These are phyloP conservation scores for Boletus pseudopeckii DNA, from an alignment of 768 basidiomycete species.

Conservation along the genomic window DNA sequence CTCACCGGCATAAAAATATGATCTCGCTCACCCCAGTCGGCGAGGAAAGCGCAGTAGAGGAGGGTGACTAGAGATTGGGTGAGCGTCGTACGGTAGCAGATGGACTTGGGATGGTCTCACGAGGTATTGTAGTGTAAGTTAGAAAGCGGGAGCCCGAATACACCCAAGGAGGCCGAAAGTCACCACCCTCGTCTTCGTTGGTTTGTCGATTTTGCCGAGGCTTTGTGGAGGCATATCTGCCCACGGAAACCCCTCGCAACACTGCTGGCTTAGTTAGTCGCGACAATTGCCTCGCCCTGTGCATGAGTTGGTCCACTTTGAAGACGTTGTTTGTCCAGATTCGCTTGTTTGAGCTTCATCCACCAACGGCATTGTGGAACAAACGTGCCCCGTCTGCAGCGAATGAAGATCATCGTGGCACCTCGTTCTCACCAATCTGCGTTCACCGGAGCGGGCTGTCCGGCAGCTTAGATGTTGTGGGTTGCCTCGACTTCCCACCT, in stretches of 20 bases:
- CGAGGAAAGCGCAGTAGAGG: constrained; percentile 57
- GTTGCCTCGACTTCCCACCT: background rate
- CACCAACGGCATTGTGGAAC: background rate
- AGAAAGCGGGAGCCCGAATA: constrained; percentile 50
- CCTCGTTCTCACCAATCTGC: background rate
- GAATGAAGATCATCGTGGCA: background rate
- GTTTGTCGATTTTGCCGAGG: constrained; percentile 5
- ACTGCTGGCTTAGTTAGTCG: constrained; percentile 3
- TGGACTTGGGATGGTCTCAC: constrained; percentile 33
- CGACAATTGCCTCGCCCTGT: constrained; percentile 2
- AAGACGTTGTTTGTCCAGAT: constrained; percentile 3
- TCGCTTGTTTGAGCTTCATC: background rate
- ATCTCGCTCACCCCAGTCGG: constrained; percentile 68
- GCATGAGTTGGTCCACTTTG: constrained; percentile 4
- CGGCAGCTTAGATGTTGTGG: background rate
- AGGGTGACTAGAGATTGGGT: constrained; percentile 40
- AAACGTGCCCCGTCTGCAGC: background rate
- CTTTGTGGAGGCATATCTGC: constrained; percentile 16
- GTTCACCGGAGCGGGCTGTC: constrained; percentile 3
- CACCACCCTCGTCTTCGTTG: constrained; percentile 26
- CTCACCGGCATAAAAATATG: constrained; percentile 68
- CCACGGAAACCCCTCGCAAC: background rate
- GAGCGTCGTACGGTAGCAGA: background rate
- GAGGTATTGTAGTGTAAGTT: constrained; percentile 54
- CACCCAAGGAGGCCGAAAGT: constrained; percentile 62